A percentile compares a stretch with the other conserved stretches of the same genome.
Conservation (phyloP, 768 basidiomycete species). For the Lepiota brunneoincarnata region DNA sequence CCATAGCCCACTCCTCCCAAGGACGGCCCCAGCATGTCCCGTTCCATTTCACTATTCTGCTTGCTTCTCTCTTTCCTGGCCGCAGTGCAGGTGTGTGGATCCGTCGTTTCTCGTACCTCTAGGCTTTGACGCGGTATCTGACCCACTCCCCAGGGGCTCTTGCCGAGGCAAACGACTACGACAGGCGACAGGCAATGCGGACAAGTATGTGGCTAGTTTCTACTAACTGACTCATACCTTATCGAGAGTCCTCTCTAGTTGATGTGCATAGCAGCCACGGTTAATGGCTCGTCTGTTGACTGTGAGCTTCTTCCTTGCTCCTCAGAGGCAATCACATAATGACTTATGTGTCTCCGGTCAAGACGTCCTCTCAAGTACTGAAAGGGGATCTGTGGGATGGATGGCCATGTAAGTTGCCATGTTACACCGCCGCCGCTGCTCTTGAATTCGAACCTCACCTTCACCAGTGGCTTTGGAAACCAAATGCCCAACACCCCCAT, state of each 20-base stretch:
- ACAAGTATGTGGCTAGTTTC: constrained; percentile 17
- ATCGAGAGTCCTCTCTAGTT: constrained; percentile 23
- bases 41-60: background rate
- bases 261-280: constrained; percentile 47
- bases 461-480: constrained; percentile 54
- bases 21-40: background rate
- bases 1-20: too few relatives aligned
- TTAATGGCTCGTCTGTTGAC: constrained; percentile 42
- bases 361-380: constrained; percentile 51
- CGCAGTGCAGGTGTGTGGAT: background rate
- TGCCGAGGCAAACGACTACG: constrained; percentile 2
- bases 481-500: constrained; percentile 57
- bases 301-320: constrained; percentile 27
- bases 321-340: background rate
- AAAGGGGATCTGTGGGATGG: constrained; percentile 43
- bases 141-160: background rate
- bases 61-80: background rate
- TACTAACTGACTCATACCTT: background rate
- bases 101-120: background rate
- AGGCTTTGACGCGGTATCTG: background rate
- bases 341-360: background rate
- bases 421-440: background rate
- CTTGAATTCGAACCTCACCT: background rate
- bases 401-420: constrained; percentile 53
- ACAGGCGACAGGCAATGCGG: constrained; percentile 29